Percentiles rank a stretch among this genome's conserved stretches.
Conservation (phyloP, 108 stramenopile genomes). For the Asterionellopsis glacialis region DNA sequence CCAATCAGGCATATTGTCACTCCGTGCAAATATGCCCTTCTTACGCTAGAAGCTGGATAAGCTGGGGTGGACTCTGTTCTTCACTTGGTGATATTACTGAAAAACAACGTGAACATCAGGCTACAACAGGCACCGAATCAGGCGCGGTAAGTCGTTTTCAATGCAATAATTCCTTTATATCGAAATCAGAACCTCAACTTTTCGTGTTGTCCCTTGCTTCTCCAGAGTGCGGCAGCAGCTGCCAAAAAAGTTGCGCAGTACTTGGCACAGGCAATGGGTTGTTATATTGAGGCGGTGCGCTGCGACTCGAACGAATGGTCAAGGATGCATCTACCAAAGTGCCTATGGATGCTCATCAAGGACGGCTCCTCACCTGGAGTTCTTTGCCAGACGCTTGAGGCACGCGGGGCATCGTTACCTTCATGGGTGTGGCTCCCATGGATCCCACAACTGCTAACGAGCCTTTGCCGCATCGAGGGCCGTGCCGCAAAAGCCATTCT, state of each 20-base stretch:
- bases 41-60: slow-evolving; percentile 85
- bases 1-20: slow-evolving; percentile 89
- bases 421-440: slow-evolving; percentile 94
- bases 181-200: neutral
- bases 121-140: slow-evolving; percentile 19
- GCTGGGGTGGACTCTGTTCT: slow-evolving; percentile 90
- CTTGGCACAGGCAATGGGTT: slow-evolving; percentile 90
- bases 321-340: slow-evolving; percentile 80
- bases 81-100: slow-evolving; percentile 51
- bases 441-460: slow-evolving; percentile 84
- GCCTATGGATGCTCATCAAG: slow-evolving; percentile 82
- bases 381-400: slow-evolving; percentile 74
- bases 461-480: slow-evolving; percentile 76
- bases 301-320: slow-evolving; percentile 71
- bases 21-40: slow-evolving; percentile 86
- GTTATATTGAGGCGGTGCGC: slow-evolving; percentile 85
- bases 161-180: neutral
- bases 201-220: slow-evolving; percentile 10
- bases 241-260: slow-evolving; percentile 79
- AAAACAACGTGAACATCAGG: slow-evolving; percentile 30
- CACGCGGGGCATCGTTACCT: slow-evolving; percentile 59
- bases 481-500: slow-evolving; percentile 56
- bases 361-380: slow-evolving; percentile 73
- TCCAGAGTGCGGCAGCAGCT: slow-evolving; percentile 30
- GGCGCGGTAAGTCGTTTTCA: slow-evolving; percentile 20